Conservation (phyloP, 2,329 filamentous ascomycete species). For the Aspergillus tamarii region DNA sequence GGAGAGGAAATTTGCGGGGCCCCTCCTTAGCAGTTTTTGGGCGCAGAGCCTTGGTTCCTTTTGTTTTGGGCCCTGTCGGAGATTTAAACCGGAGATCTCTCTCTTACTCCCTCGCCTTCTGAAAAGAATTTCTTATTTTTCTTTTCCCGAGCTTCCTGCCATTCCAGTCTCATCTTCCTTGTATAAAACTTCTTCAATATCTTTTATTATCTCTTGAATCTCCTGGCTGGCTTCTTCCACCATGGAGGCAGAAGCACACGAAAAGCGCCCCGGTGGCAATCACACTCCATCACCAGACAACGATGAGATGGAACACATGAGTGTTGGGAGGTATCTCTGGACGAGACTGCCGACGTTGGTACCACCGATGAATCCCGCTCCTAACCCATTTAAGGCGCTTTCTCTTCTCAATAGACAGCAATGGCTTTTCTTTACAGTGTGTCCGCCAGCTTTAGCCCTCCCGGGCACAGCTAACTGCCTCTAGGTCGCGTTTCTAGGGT, state of each 20-base stretch:
- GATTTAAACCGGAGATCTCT: neutral
- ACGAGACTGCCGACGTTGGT: conserved; percentile 59
- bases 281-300: neutral
- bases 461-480: conserved; percentile 8
- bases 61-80: neutral
- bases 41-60: neutral
- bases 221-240: neutral
- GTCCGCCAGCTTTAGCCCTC: conserved; percentile 9
- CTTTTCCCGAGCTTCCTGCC: neutral
- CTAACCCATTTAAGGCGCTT: conserved; percentile 58
- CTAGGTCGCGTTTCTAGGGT: conserved; percentile 50
- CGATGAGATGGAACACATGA: conserved; percentile 26
- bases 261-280: neutral
- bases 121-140: neutral
- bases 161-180: neutral
- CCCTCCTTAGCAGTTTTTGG: neutral
- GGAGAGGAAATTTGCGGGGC: neutral
- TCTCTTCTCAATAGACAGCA: conserved; percentile 56
- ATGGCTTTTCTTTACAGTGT: conserved; percentile 60
- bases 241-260: neutral
- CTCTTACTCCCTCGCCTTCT: neutral
- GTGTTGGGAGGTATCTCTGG: conserved; percentile 52
- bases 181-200: neutral
- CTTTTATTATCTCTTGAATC: neutral
- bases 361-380: conserved; percentile 58